Evolutionary conservation across 139 green algal species (phyloP).

Genomic region (Picochlorum sp.): DNA sequence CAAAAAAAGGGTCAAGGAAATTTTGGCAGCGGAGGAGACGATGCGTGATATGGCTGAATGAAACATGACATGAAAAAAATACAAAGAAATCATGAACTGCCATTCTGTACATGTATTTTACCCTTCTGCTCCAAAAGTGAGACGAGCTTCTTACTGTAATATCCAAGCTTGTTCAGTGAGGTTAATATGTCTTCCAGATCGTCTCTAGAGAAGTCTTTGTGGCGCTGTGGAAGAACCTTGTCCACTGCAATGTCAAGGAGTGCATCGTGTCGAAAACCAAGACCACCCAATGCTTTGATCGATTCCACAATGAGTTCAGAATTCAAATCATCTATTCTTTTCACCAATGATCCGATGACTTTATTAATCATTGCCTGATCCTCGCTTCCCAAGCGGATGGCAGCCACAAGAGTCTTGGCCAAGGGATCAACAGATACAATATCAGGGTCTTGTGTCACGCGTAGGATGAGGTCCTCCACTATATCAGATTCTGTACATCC

Average conservation of each 20-base stretch:
- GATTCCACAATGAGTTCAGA: conserved; percentile 20
- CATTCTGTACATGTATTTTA: not conserved
- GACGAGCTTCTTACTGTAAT: conserved; percentile 28
- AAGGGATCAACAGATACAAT: conserved; percentile 12
- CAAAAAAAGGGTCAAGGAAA: conserved; percentile 22
- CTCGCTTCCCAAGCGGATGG: conserved; percentile 22
- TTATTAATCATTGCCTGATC: conserved; percentile 16
- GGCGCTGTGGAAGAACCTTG: conserved; percentile 8
- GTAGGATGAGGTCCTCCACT: conserved; percentile 21
- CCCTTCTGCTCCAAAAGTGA: conserved; percentile 11
- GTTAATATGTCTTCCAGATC: conserved; percentile 22
- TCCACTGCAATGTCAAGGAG: conserved; percentile 23
- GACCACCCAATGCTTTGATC: conserved; percentile 20
- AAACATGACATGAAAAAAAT: not conserved
- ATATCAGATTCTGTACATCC: conserved; percentile 27
- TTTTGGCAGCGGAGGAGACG: conserved; percentile 26
- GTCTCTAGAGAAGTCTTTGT: conserved; percentile 16
- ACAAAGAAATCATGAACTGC: too few relatives aligned
- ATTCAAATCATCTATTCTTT: conserved; percentile 12
- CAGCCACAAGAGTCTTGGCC: conserved; percentile 22
- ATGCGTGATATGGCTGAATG: conserved; percentile 14
- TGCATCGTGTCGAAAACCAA: conserved; percentile 12
- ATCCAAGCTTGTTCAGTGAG: conserved; percentile 27
- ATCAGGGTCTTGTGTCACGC: conserved; percentile 2
- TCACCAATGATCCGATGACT: conserved; percentile 14